phyloP scores from a whole-genome alignment of 108 stramenopile genomes.

The Aurantiochytrium sp. region DNA sequence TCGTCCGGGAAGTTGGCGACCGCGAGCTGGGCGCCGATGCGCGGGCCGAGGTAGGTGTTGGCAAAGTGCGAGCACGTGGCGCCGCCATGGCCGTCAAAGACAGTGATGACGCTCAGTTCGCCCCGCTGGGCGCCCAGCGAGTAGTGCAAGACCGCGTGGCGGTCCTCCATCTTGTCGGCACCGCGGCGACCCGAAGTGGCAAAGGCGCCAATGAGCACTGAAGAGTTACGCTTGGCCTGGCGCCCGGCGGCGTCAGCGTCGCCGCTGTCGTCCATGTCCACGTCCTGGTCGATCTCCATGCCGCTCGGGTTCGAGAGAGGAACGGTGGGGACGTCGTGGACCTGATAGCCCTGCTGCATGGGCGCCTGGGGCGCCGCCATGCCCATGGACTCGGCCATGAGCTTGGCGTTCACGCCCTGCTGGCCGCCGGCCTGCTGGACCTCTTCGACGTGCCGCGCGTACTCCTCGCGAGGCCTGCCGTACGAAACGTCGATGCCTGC shows the following conservation, averaged over 20 bases:
- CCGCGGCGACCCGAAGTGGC: slow-evolving; percentile 21
- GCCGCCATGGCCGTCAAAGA: slow-evolving; percentile 14
- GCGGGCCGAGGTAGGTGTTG: not conserved
- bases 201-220: not conserved
- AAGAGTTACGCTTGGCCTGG: not conserved
- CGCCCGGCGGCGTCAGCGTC: not conserved
- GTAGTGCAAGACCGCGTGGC: slow-evolving; percentile 25
- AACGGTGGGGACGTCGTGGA: not conserved
- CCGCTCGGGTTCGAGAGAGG: not conserved
- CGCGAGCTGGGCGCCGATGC: slow-evolving; percentile 14
- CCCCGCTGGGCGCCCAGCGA: not conserved
- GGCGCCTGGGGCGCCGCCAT: not conserved
- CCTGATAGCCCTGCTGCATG: not conserved
- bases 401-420: not conserved
- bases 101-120: not conserved
- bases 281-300: not conserved
- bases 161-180: slow-evolving; percentile 28
- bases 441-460: not conserved
- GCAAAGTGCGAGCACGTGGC: not conserved
- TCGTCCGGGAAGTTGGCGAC: not conserved
- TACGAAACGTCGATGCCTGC: not conserved
- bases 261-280: not conserved
- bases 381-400: slow-evolving; percentile 8
- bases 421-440: not conserved
- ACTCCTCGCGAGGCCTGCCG: not conserved